These are phyloP conservation scores for Cordyceps militaris DNA, from an alignment of 2,329 filamentous ascomycete species.

Conservation along the genomic window DNA sequence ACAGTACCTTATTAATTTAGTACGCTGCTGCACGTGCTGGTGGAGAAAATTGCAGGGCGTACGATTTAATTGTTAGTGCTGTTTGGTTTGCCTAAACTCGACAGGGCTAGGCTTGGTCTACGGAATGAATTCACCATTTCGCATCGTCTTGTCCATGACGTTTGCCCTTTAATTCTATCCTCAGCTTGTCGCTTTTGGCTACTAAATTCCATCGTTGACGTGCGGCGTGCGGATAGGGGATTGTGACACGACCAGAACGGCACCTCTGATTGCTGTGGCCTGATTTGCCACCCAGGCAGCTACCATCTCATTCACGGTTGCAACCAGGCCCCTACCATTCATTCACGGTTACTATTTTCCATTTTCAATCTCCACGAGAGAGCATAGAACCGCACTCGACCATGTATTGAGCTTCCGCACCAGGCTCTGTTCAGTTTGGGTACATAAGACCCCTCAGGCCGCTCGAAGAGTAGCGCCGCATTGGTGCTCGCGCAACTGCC, in stretches of 20 bases:
- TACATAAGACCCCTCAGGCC: background rate
- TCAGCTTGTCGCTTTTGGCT: background rate
- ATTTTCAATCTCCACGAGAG: background rate
- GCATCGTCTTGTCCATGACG: constrained; percentile 1
- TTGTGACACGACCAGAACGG: background rate
- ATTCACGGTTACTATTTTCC: constrained; percentile 7
- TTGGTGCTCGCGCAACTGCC: background rate
- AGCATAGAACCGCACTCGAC: background rate
- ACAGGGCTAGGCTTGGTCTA: background rate
- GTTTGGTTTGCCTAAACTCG: background rate
- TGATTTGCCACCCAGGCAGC: background rate
- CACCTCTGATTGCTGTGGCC: background rate
- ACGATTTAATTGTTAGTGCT: background rate
- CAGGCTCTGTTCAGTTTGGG: background rate
- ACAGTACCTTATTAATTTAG: too few species aligned
- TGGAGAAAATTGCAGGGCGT: background rate
- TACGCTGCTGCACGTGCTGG: background rate
- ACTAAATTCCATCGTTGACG: background rate
- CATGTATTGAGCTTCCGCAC: background rate
- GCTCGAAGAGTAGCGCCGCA: background rate
- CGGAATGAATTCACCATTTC: constrained; percentile 3
- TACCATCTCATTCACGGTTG: too few species aligned
- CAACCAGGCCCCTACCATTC: too few species aligned
- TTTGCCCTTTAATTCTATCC: background rate
- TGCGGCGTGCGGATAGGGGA: too few species aligned